Evolutionary conservation across 2,329 filamentous ascomycete genomes (phyloP).

Genomic region (Curvularia sp.): DNA sequence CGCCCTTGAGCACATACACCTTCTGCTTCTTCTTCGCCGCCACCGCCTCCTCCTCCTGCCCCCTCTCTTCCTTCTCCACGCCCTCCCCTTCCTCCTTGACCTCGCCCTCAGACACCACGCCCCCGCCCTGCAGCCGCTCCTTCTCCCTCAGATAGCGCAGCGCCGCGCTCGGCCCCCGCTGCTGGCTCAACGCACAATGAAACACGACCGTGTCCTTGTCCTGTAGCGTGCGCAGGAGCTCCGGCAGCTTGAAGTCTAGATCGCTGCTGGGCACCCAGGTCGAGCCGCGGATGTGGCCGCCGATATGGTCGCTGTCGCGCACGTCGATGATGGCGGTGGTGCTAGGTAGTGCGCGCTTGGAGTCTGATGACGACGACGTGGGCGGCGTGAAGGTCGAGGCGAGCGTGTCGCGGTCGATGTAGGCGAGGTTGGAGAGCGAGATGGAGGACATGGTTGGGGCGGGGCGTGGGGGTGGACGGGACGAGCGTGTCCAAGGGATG

Average conservation of each 20-base stretch:
- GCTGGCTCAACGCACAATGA: slow-evolving; percentile 91
- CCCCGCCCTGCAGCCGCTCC: slow-evolving; percentile 57
- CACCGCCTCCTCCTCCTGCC: slow-evolving; percentile 34
- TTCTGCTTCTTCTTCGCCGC: slow-evolving; percentile 62
- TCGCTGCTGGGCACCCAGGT: slow-evolving; percentile 76
- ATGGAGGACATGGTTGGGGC: slow-evolving; percentile 43
- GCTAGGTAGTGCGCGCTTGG: slow-evolving; percentile 61
- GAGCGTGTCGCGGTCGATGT: slow-evolving; percentile 72
- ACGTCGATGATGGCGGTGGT: slow-evolving; percentile 83
- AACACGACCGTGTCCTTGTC: slow-evolving; percentile 88
- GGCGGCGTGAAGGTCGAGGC: slow-evolving; percentile 58
- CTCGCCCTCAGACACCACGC: slow-evolving; percentile 23
- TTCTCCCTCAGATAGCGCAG: slow-evolving; percentile 78
- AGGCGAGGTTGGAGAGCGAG: slow-evolving; percentile 69
- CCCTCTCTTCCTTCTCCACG: slow-evolving; percentile 27
- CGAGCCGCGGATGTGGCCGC: slow-evolving; percentile 83
- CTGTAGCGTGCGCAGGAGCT: slow-evolving; percentile 78
- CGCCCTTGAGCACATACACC: slow-evolving; percentile 81
- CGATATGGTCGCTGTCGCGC: slow-evolving; percentile 86
- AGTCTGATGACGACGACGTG: slow-evolving; percentile 68
- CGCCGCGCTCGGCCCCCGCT: slow-evolving; percentile 85
- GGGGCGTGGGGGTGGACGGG: background rate
- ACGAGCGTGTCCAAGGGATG: background rate
- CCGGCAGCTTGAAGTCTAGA: slow-evolving; percentile 79
- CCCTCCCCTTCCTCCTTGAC: slow-evolving; percentile 27